These are phyloP conservation scores for Penicillium sp. DNA, from an alignment of 2,329 filamentous ascomycete species.

Conservation along the genomic window DNA sequence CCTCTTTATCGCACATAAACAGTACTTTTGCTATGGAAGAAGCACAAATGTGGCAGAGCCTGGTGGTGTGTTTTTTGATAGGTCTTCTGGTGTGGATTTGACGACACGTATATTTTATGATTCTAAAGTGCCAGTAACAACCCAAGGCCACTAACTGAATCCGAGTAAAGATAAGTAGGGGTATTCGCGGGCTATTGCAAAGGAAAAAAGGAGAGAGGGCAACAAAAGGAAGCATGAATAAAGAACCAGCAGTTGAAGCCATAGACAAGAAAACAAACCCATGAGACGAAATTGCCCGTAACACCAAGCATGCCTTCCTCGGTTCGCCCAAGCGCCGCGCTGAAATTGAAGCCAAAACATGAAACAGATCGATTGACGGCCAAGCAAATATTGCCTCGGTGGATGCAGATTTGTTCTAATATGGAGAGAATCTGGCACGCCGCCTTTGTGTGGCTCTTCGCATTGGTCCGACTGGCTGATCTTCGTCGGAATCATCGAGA, in stretches of 20 bases:
- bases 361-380: not conserved
- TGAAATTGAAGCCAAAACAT: conserved; percentile 14
- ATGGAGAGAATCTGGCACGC: conserved; percentile 21
- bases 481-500: conserved; percentile 25
- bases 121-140: too few relatives aligned
- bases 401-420: conserved; percentile 9
- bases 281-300: conserved; percentile 6
- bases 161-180: not conserved
- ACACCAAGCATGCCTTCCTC: conserved; percentile 15
- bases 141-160: too few relatives aligned
- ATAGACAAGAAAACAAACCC: not conserved
- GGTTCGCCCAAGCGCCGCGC: conserved; percentile 20
- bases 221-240: not conserved
- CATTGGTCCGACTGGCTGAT: conserved; percentile 24
- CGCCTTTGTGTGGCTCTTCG: conserved; percentile 21
- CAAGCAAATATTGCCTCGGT: not conserved
- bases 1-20: too few relatives aligned
- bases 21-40: too few relatives aligned
- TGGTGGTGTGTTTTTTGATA: not conserved
- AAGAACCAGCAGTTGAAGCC: not conserved
- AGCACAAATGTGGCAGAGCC: too few relatives aligned
- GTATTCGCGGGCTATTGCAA: not conserved
- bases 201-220: not conserved
- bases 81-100: not conserved
- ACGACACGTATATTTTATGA: not conserved